These are phyloP conservation scores for Hypoxylon lienhwacheense DNA, from an alignment of 495 filamentous ascomycete species.

Conservation along the genomic window DNA sequence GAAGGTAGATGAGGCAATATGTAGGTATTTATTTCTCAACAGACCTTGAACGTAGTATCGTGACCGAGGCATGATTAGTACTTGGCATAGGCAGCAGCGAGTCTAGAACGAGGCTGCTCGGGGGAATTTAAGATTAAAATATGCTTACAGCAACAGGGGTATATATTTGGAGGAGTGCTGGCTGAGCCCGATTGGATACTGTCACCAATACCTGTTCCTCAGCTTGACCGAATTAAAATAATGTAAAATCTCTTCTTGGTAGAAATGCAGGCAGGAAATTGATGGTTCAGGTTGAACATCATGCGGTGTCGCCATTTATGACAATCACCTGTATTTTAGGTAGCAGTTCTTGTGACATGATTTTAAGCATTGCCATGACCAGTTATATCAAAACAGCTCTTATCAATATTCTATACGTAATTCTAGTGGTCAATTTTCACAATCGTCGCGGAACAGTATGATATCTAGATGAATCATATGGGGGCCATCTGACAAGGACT, in stretches of 20 bases:
- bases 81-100: no score
- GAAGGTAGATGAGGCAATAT: background rate
- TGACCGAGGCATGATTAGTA: slow-evolving; percentile 6
- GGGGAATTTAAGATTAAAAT: slow-evolving; percentile 20
- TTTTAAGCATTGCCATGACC: no score
- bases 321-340: no score
- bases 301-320: no score
- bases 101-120: slow-evolving; percentile 21
- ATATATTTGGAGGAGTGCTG: slow-evolving; percentile 8
- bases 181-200: slow-evolving; percentile 15
- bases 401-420: no score
- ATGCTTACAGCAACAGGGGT: background rate
- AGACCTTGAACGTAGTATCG: slow-evolving; percentile 7
- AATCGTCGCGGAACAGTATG: no score
- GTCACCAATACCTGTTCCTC: slow-evolving; percentile 10
- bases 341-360: background rate
- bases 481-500: no score
- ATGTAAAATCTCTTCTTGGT: slow-evolving; percentile 3
- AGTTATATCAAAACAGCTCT: no score
- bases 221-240: slow-evolving; percentile 7
- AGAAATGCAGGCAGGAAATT: slow-evolving; percentile 10
- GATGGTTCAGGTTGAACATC: slow-evolving; percentile 1
- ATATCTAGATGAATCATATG: no score
- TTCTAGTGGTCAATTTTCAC: no score
- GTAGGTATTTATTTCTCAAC: slow-evolving; percentile 13